Conservation (phyloP, 305 asterid genomes). For the Salvia sclarea region DNA sequence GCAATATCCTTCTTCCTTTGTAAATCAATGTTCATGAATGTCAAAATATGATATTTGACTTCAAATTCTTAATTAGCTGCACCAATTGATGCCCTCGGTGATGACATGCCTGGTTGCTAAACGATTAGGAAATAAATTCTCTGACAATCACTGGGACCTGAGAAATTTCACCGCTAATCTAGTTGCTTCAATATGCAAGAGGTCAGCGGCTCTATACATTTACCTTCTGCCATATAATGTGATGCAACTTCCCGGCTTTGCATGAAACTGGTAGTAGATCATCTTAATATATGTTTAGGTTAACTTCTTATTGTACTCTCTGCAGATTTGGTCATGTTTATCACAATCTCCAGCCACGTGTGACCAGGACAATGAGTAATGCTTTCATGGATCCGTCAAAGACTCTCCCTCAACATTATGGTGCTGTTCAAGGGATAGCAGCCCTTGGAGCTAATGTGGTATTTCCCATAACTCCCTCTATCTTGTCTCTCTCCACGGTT, state of each 20-base stretch:
- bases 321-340: conserved; percentile 86
- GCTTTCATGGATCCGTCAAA: conserved; percentile 84
- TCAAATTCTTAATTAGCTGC: conserved; percentile 55
- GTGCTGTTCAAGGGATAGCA: conserved; percentile 95
- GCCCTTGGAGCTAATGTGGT: conserved; percentile 97
- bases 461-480: conserved; percentile 32
- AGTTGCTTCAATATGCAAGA: conserved; percentile 85
- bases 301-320: background rate
- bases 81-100: conserved; percentile 97
- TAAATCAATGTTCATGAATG: background rate
- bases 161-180: conserved; percentile 83
- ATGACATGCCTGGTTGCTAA: conserved; percentile 95
- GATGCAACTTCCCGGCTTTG: conserved; percentile 18
- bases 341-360: conserved; percentile 84
- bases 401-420: conserved; percentile 93
- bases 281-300: background rate
- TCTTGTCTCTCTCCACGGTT: background rate
- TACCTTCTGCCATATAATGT: conserved; percentile 13
- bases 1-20: background rate
- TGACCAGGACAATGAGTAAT: conserved; percentile 75
- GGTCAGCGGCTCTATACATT: conserved; percentile 55
- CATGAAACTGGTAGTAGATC: background rate
- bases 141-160: conserved; percentile 95
- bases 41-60: conserved; percentile 27
- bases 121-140: conserved; percentile 74